Evolutionary conservation across 2,329 filamentous ascomycete species (phyloP), one percentile per base, ranked within the genome.

Genomic region (Teratosphaeria pseudoeucalypti): DNA sequence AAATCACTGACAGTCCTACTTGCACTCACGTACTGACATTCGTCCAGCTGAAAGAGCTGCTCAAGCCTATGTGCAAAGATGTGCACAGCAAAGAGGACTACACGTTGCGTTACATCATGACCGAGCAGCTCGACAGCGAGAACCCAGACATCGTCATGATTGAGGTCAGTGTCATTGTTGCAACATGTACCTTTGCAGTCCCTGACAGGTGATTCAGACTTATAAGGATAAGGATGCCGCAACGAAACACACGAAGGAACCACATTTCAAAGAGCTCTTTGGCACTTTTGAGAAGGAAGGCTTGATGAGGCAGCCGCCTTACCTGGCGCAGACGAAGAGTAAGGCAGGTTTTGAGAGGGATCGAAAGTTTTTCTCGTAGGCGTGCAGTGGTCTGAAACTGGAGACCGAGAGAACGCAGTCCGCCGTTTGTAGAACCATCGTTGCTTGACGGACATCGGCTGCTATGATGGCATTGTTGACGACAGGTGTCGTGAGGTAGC

Each of bases 81-180:
- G 43, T 49, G 3, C 43, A 49, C 43, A n/a, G 57, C 11, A 64
- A 65, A 37, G 61, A 66, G 56, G 64, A 65, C 49, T 65, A 65
- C 39, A 65, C 63, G 1, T 58, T 62, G 6, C 62, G 65, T 23
- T 65, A 65, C 43, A 56, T 66, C 14, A 61, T 64, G 61, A 64
- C 65, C 16, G 65, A 66, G 54, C 62, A 65, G 57, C 53, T 66
- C 19, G 65, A 62, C 34, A 56, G 58, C 32, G 57, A 62, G 12
- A 61, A 62, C 27, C 62, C 64, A 23, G 65, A 60, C n/a, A 54
- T 65, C 53, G 62, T 63, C 34, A 65, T 65, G 61, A 62, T 66
- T 34, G 63, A 66, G 60, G 65, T 65, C 57, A 56, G 61, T 43
- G n/a, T 19, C 52, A n/a, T 32, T 2, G 32, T 16, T 32, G 29